A percentile compares a stretch with the other conserved stretches of the same genome.
phyloP scores from a whole-genome alignment of 1,139 yeast species.

The Candida pseudocylindracea region DNA sequence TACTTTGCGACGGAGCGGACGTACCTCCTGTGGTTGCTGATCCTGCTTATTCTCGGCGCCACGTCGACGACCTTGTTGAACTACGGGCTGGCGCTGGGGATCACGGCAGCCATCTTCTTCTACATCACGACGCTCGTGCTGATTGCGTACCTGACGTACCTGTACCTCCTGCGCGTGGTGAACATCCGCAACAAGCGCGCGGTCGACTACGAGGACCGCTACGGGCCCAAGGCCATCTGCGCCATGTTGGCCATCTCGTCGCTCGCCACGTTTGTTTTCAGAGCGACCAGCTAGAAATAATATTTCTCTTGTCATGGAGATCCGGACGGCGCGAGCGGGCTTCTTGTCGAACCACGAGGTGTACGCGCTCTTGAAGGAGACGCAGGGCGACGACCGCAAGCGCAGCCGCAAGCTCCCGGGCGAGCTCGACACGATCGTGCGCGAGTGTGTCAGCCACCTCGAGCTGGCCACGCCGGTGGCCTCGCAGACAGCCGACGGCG shows the following conservation, averaged over 20 bases:
- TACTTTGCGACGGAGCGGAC: constrained; percentile 75
- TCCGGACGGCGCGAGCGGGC: too few relatives aligned
- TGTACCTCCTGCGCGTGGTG: constrained; percentile 64
- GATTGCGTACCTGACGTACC: constrained; percentile 47
- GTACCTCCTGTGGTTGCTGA: constrained; percentile 55
- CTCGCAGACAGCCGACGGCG: constrained; percentile 19
- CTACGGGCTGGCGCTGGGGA: constrained; percentile 45
- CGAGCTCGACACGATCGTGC: too few relatives aligned
- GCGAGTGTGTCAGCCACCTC: too few relatives aligned
- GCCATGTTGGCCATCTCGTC: constrained; percentile 50
- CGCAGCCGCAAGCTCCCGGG: too few relatives aligned
- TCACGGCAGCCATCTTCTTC: constrained; percentile 79
- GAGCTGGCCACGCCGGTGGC: too few relatives aligned
- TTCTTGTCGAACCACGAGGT: too few relatives aligned
- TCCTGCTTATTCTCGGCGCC: constrained; percentile 49
- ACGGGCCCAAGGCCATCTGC: constrained; percentile 79
- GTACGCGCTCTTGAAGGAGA: too few relatives aligned
- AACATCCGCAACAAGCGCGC: constrained; percentile 70
- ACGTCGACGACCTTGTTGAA: constrained; percentile 51
- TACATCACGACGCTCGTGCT: constrained; percentile 61
- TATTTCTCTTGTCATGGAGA: too few relatives aligned
- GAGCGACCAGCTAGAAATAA: neutral
- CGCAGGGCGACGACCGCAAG: too few relatives aligned
- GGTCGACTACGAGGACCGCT: constrained; percentile 64
- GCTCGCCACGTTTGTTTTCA: constrained; percentile 46